Evolutionary conservation across 1,139 yeast species (phyloP).

Genomic region (Pichia sp.): DNA sequence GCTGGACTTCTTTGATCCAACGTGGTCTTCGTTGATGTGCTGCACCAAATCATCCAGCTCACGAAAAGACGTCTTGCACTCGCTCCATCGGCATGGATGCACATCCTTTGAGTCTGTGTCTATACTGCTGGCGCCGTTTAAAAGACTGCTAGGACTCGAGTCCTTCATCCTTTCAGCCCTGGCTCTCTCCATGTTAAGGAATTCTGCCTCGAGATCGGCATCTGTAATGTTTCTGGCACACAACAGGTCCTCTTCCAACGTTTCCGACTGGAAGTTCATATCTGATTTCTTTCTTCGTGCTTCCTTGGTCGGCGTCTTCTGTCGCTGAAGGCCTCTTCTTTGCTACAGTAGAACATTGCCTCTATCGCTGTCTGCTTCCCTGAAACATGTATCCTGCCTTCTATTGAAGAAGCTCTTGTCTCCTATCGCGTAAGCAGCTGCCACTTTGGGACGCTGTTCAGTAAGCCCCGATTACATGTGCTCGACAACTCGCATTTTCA

Average conservation of each 20-base stretch:
- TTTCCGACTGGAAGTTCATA: constrained; percentile 10
- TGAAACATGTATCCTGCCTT: not conserved
- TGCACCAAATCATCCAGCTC: constrained; percentile 35
- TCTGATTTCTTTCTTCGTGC: not conserved
- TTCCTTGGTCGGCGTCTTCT: no score
- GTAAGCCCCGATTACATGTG: not conserved
- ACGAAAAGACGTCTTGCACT: constrained; percentile 31
- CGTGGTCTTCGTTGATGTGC: constrained; percentile 39
- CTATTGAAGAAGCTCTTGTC: not conserved
- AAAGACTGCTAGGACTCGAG: not conserved
- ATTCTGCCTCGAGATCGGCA: constrained; percentile 16
- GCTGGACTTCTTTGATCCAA: constrained; percentile 22
- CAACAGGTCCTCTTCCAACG: constrained; percentile 1
- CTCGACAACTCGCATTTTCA: constrained; percentile 1
- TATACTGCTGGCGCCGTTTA: not conserved
- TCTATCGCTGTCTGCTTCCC: no score
- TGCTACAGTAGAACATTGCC: no score
- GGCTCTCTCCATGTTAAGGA: constrained; percentile 12
- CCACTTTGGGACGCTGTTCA: constrained; percentile 6
- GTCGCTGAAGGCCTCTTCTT: no score
- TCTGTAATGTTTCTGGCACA: constrained; percentile 12
- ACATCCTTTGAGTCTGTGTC: constrained; percentile 5
- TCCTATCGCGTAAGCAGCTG: constrained; percentile 1
- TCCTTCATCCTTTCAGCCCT: not conserved
- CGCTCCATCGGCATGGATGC: constrained; percentile 36